Percentiles rank a stretch among this genome's conserved stretches.
These are phyloP conservation scores for Cyphellophora europaea DNA, from an alignment of 2,329 filamentous ascomycete species.

Conservation along the genomic window DNA sequence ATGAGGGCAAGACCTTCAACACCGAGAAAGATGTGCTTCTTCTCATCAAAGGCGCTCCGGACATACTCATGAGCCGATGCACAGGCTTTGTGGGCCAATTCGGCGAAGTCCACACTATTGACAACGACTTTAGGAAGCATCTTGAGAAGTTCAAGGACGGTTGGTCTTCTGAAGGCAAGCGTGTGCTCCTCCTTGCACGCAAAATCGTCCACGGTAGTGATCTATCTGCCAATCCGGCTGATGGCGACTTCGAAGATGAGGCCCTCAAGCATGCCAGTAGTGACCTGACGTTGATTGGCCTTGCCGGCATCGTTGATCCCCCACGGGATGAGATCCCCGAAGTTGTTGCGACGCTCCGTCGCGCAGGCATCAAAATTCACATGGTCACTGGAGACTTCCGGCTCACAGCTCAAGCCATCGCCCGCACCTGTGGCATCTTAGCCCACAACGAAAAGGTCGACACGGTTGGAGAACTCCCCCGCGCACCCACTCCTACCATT, in stretches of 20 bases:
- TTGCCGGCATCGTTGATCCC: slow-evolving; percentile 52
- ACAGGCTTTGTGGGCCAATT: slow-evolving; percentile 46
- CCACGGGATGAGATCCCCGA: slow-evolving; percentile 50
- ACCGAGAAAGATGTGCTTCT: slow-evolving; percentile 35
- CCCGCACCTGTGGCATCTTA: slow-evolving; percentile 62
- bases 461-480: slow-evolving; percentile 42
- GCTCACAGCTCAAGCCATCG: slow-evolving; percentile 64
- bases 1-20: slow-evolving; percentile 20
- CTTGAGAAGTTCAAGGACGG: slow-evolving; percentile 55
- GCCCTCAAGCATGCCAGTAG: slow-evolving; percentile 43
- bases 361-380: slow-evolving; percentile 64
- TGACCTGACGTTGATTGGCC: slow-evolving; percentile 44
- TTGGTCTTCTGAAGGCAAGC: slow-evolving; percentile 60
- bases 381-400: slow-evolving; percentile 78
- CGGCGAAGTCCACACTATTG: slow-evolving; percentile 45
- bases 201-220: slow-evolving; percentile 42
- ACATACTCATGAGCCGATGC: slow-evolving; percentile 60
- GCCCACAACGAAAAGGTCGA: slow-evolving; percentile 34
- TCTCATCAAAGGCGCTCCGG: slow-evolving; percentile 72
- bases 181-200: slow-evolving; percentile 57
- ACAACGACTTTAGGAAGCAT: slow-evolving; percentile 31
- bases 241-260: slow-evolving; percentile 47
- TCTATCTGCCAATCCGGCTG: slow-evolving; percentile 32
- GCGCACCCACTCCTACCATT: slow-evolving; percentile 15
- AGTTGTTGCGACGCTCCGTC: slow-evolving; percentile 53